These are phyloP conservation scores for Melampsora medusae DNA, from an alignment of 1,284 basidiomycete species.

Conservation along the genomic window DNA sequence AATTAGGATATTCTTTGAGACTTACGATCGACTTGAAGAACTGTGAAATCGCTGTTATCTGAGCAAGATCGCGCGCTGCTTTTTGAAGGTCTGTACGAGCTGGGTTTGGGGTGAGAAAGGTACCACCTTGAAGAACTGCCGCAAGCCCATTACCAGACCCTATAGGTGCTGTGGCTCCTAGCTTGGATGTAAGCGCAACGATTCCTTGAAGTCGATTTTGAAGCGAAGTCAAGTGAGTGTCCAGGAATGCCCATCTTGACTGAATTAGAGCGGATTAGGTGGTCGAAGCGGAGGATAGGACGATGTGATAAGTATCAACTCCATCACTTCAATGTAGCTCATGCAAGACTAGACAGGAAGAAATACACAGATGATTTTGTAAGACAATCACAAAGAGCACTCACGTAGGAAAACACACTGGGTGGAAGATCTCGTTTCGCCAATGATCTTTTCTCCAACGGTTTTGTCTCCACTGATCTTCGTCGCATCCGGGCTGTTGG, in stretches of 20 bases:
- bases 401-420: too few relatives aligned
- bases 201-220: constrained; percentile 37
- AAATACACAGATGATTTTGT: background rate
- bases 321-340: background rate
- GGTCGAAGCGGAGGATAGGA: background rate
- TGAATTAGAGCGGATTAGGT: background rate
- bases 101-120: constrained; percentile 9
- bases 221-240: constrained; percentile 30
- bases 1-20: background rate
- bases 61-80: constrained; percentile 2
- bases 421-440: too few relatives aligned
- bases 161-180: constrained; percentile 12
- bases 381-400: background rate
- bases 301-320: background rate
- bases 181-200: background rate
- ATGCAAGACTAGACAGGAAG: constrained; percentile 5
- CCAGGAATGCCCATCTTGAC: constrained; percentile 28
- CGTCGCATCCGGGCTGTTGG: background rate
- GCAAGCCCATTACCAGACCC: constrained; percentile 12
- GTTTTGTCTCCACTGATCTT: too few relatives aligned
- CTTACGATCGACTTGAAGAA: constrained; percentile 20
- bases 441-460: too few relatives aligned
- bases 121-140: background rate
- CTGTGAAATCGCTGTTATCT: background rate
- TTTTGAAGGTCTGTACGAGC: background rate